Conservation (phyloP, 169 alveolate species). For the Babesia ovis region DNA sequence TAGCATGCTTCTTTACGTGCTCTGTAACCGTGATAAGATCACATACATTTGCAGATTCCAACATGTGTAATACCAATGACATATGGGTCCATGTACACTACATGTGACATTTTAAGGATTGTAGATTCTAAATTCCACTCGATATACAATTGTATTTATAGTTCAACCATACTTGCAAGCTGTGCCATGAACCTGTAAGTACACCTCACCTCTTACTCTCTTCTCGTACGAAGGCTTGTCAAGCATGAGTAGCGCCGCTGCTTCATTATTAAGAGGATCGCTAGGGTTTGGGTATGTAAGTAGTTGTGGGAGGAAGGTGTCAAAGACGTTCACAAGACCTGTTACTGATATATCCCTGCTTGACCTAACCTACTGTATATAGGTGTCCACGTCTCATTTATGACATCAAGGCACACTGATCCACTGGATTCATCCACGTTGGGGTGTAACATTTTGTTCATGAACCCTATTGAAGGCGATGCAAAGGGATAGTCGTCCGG, state of each 20-base stretch:
- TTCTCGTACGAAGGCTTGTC: constrained; percentile 87
- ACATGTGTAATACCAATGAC: too few species aligned
- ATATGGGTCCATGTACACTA: too few species aligned
- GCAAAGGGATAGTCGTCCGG: constrained; percentile 98
- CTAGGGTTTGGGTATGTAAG: constrained; percentile 95
- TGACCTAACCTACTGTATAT: constrained; percentile 83
- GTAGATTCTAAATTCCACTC: too few species aligned
- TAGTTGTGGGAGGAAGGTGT: constrained; percentile 93
- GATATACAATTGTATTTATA: too few species aligned
- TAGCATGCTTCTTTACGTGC: constrained; percentile 77
- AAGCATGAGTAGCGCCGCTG: constrained; percentile 90
- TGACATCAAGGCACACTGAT: constrained; percentile 95
- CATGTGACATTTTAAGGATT: too few species aligned
- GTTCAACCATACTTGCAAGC: too few species aligned
- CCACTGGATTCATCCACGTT: constrained; percentile 97
- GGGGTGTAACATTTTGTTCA: constrained; percentile 91
- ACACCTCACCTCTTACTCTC: constrained; percentile 87
- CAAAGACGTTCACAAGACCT: constrained; percentile 91
- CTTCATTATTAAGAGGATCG: constrained; percentile 95
- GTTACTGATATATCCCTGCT: too few species aligned
- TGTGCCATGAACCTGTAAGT: too few species aligned
- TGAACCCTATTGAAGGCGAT: constrained; percentile 95
- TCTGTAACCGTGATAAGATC: too few species aligned
- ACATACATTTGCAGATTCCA: too few species aligned
- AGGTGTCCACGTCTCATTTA: constrained; percentile 98